phyloP scores from a whole-genome alignment of 2,329 filamentous ascomycete genomes.

The Penicillium sp. region DNA sequence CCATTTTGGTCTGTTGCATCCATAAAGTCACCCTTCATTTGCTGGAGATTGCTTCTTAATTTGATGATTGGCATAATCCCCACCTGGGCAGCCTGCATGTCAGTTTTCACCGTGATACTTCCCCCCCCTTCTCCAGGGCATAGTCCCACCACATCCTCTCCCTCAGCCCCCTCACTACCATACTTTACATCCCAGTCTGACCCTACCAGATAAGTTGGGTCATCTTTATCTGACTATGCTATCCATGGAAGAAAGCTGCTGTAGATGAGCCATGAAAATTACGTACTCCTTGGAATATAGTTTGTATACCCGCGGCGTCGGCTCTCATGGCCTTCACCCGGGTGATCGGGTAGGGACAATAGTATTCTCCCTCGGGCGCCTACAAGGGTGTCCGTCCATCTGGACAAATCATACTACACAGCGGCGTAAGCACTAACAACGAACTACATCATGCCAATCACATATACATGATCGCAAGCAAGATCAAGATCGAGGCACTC shows the following conservation, averaged over 20 bases:
- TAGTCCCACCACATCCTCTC: background rate
- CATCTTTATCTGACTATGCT: background rate
- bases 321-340: background rate
- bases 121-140: background rate
- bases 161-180: background rate
- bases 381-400: background rate
- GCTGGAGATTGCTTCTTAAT: background rate
- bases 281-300: no score
- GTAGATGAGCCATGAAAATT: no score
- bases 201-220: background rate
- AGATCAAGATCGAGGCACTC: background rate
- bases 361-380: background rate
- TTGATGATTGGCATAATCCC: background rate
- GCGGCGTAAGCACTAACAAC: background rate
- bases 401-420: background rate
- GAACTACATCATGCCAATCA: background rate
- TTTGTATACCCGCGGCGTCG: no score
- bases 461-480: background rate
- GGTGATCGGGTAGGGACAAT: background rate
- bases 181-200: background rate
- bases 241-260: no score
- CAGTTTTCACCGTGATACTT: background rate
- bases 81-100: background rate
- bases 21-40: background rate
- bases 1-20: background rate